Conservation (phyloP, 2,329 filamentous ascomycete species). For the Nothophoma quercina region DNA sequence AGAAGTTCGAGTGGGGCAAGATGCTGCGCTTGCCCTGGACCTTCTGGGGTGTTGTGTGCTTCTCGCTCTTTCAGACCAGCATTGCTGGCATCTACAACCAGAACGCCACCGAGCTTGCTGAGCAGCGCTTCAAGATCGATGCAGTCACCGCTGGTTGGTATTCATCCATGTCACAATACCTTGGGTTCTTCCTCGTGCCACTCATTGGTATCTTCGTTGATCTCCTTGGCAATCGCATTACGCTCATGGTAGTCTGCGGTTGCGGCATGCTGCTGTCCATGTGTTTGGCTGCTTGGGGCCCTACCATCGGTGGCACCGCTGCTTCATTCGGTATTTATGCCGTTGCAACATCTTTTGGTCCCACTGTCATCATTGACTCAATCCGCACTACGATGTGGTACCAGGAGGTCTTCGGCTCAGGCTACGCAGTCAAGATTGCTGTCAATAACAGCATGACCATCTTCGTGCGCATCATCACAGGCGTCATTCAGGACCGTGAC, state of each 20-base stretch:
- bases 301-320: conserved; percentile 60
- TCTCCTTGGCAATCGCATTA: conserved; percentile 61
- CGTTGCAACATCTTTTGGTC: conserved; percentile 62
- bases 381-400: conserved; percentile 68
- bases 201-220: conserved; percentile 65
- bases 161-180: conserved; percentile 63
- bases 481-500: conserved; percentile 66
- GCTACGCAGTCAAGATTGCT: conserved; percentile 67
- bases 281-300: conserved; percentile 62
- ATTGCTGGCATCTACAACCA: conserved; percentile 62
- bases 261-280: conserved; percentile 62
- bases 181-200: conserved; percentile 65
- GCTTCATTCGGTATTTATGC: conserved; percentile 68
- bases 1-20: conserved; percentile 64
- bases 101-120: conserved; percentile 68
- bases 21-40: conserved; percentile 66
- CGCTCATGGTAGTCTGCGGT: conserved; percentile 56
- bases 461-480: conserved; percentile 64
- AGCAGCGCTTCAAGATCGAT: conserved; percentile 65
- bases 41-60: conserved; percentile 64
- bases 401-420: conserved; percentile 66
- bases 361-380: conserved; percentile 66
- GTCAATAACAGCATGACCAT: conserved; percentile 71
- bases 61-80: conserved; percentile 66
- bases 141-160: conserved; percentile 68